Evolutionary conservation across 2,329 filamentous ascomycete species (phyloP), one percentile per base, ranked within the genome.

Genomic region (Septoria linicola): DNA sequence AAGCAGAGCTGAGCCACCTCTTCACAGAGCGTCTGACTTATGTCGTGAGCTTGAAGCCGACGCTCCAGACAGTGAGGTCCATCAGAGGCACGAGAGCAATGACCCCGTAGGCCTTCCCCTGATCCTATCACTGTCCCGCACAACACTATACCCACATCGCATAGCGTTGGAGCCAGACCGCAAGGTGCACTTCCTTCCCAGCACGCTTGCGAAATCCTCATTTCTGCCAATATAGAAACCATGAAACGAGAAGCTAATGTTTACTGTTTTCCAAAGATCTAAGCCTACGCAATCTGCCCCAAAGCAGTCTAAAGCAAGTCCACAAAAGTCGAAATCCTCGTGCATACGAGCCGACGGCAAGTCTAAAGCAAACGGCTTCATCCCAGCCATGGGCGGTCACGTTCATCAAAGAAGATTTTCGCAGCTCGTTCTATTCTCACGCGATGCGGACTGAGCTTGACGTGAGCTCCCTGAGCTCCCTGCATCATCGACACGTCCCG

Each of bases 11-110:
- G 48, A 80, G 77, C 63, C 85, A 89, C 65, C 81, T 88, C 63
- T 88, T 83, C 79, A 87, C 82, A 0, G 72, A 84, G 27, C 76
- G 85, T 49, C 66, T 89, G 59, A 82, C 85, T 8, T 89, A 89
- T 68, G 80, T 82, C 0, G 85, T 89, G 62, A 87, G 83, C 72
- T 82, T 83, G 69, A 89, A 88, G 79, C 82, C 61, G 13, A 64
- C 63, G 5, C 48, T 60, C 37, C 44, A 49, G n/a, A 49, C 47
- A 14, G 32, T 54, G 27, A 52, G 50, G 32, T 49, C 53, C 1
- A 52, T 53, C 52, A 55, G 48, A 36, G 57, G 57, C 31, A 21
- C 57, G 40, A 59, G 52, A 46, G 37, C 49, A 4, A 54, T 55
- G 43, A 58, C 55, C 54, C 55, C 55, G 53, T 59, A 51, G 50